Base-by-base conservation (phyloP, 176 grass and related monocot species). In the Bromus sterilis region DNA sequence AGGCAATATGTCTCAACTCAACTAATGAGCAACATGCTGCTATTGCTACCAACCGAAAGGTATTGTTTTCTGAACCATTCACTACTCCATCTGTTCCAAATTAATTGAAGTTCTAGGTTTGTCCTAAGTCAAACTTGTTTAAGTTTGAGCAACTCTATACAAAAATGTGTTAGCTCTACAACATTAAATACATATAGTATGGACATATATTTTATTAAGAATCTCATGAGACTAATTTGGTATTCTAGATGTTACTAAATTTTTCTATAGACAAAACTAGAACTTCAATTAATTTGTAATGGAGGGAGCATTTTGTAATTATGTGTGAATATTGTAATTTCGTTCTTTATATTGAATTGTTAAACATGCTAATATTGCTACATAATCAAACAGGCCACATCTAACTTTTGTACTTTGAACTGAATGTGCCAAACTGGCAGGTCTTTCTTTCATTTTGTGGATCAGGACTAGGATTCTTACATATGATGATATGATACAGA, bases 1-100 rank as follows among this genome's bases (percentile, higher is more conserved):
- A 98, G 95, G 92, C 92, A 55, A 86, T 91, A 76, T 98, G 95
- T 89, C 86, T 86, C 74, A 94, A 94, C 71, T 98, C 95, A 31
- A 84, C 82, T 66, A 88, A 94, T 89, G 81, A 94, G 71, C 79
- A 94, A 41, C 83, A 98, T 89, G 84, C 80, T 79, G 95, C 92
- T 33, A 39, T 92, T 89, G 84, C 92, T 81, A 98, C 92, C 79
- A 98, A 93, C 74, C 83, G 80, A 29, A 98, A 98, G 92, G 95
- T 98, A 89, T 77, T 46, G 64, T 77, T 84, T 56, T 70, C n/a
- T 53, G 49, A 80, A 70, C 34, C 4, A 37, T 48, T 78, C 40
- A 66, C 18, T 66, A 21, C 49, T 53, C 49, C 49, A 53, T 21
- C 49, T 53, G 18, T 53, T 53, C 20, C 49, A 53, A 21, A 53